phyloP scores from a whole-genome alignment of 148 eudicot species.

The Cornus suecica region DNA sequence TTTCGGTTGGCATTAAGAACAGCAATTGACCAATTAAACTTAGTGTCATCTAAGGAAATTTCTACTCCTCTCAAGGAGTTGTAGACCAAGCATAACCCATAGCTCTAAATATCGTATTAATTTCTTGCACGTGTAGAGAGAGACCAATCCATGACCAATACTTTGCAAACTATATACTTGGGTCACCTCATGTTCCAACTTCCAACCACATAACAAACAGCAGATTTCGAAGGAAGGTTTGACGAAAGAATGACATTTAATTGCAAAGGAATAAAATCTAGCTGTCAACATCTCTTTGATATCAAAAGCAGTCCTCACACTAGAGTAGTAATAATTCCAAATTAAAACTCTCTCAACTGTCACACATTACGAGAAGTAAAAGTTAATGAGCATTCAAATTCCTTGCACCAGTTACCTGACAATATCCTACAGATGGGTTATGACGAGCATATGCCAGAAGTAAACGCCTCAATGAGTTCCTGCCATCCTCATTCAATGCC shows the following conservation, averaged over 20 bases:
- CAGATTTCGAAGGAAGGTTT: slow-evolving; percentile 1
- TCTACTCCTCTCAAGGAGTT: neutral
- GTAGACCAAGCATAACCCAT: too few species aligned
- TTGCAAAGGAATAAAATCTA: neutral
- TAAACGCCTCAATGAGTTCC: slow-evolving; percentile 80
- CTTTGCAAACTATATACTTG: neutral
- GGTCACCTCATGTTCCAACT: neutral
- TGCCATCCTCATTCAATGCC: slow-evolving; percentile 80
- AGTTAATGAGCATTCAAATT: neutral
- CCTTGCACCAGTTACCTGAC: slow-evolving; percentile 59
- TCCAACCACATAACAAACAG: neutral
- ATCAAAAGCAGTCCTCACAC: neutral
- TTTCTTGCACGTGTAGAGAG: neutral
- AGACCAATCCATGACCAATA: too few species aligned
- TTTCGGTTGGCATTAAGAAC: too few species aligned
- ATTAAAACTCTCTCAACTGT: neutral
- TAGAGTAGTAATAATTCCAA: neutral
- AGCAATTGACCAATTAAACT: too few species aligned
- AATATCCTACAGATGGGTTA: slow-evolving; percentile 93
- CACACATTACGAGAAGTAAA: neutral
- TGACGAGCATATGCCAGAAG: slow-evolving; percentile 89
- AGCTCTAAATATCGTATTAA: neutral
- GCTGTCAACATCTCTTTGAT: neutral
- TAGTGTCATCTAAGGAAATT: too few species aligned
- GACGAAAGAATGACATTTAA: neutral